These are phyloP conservation scores for Paraleonurus japonicus DNA, from an alignment of 257 asterid genomes.

Conservation along the genomic window DNA sequence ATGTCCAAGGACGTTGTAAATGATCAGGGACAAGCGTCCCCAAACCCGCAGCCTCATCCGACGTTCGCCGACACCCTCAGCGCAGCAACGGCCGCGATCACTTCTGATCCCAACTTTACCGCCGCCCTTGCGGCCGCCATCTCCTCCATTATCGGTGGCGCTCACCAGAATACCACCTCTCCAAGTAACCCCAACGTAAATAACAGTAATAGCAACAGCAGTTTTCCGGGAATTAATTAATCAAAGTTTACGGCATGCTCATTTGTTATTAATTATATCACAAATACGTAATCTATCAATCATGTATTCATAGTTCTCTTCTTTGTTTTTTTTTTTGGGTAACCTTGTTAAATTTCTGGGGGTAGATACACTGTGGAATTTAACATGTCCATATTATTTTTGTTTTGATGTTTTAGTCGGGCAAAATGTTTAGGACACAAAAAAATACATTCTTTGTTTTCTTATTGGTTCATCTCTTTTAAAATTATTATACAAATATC, in stretches of 20 bases:
- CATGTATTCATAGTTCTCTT: slow-evolving; percentile 6
- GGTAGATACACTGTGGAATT: slow-evolving; percentile 18
- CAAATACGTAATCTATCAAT: not conserved
- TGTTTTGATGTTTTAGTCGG: slow-evolving; percentile 19
- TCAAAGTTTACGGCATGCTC: not conserved
- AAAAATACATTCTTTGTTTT: slow-evolving; percentile 12
- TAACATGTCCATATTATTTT: slow-evolving; percentile 35
- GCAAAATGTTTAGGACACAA: slow-evolving; percentile 22
- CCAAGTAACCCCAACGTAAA: slow-evolving; percentile 34
- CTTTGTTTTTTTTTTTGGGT: not conserved
- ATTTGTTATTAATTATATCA: slow-evolving; percentile 5
- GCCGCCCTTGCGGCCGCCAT: slow-evolving; percentile 93
- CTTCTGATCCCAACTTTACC: slow-evolving; percentile 84
- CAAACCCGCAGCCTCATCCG: slow-evolving; percentile 29
- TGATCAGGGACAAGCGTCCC: slow-evolving; percentile 3
- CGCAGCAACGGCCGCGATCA: slow-evolving; percentile 81
- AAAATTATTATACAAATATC: not conserved
- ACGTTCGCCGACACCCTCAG: slow-evolving; percentile 59
- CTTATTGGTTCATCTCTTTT: not conserved
- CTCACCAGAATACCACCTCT: slow-evolving; percentile 35
- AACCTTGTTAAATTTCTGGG: not conserved
- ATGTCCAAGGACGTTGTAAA: slow-evolving; percentile 36
- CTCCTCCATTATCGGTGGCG: slow-evolving; percentile 75
- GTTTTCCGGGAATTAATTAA: slow-evolving; percentile 42
- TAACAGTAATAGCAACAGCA: slow-evolving; percentile 33